These are phyloP conservation scores for Fereydounia khargensis DNA, from an alignment of 1,284 basidiomycete species.

Conservation along the genomic window DNA sequence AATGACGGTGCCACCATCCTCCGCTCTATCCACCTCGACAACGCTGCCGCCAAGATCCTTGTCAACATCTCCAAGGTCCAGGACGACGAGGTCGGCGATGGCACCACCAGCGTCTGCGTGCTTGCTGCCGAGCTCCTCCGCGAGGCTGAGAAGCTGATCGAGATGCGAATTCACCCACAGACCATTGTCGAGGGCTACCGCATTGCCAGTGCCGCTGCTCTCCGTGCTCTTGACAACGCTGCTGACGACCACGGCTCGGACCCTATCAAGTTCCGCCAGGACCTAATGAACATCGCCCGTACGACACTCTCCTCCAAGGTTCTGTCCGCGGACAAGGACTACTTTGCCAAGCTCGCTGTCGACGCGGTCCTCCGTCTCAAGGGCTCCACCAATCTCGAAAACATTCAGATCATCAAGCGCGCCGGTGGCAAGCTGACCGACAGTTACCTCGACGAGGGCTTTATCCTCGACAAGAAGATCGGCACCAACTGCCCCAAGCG, in stretches of 20 bases:
- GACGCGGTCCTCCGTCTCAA: conserved; percentile 93
- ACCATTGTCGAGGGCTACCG: conserved; percentile 99
- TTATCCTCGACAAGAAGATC: conserved; percentile 96
- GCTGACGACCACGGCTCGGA: conserved; percentile 79
- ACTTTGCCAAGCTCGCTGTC: conserved; percentile 97
- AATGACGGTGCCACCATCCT: conserved; percentile 99
- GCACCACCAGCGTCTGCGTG: conserved; percentile 91
- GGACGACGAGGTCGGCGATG: conserved; percentile 98
- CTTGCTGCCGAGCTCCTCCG: conserved; percentile 86
- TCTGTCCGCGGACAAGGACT: conserved; percentile 92
- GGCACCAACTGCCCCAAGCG: conserved; percentile 92
- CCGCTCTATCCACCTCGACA: conserved; percentile 94
- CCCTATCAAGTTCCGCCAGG: conserved; percentile 73
- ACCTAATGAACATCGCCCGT: conserved; percentile 91
- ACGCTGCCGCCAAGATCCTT: conserved; percentile 96
- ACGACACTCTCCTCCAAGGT: conserved; percentile 97
- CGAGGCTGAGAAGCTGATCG: conserved; percentile 94
- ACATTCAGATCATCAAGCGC: conserved; percentile 99
- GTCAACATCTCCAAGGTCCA: conserved; percentile 99
- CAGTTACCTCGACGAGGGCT: conserved; percentile 97
- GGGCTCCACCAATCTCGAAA: conserved; percentile 93
- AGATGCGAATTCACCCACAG: conserved; percentile 87
- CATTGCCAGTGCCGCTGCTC: conserved; percentile 81
- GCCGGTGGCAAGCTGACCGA: conserved; percentile 97
- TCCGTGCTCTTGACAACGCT: conserved; percentile 76